Base-by-base conservation (phyloP, 1,139 yeast species). In the Yamadazyma conglobata region DNA sequence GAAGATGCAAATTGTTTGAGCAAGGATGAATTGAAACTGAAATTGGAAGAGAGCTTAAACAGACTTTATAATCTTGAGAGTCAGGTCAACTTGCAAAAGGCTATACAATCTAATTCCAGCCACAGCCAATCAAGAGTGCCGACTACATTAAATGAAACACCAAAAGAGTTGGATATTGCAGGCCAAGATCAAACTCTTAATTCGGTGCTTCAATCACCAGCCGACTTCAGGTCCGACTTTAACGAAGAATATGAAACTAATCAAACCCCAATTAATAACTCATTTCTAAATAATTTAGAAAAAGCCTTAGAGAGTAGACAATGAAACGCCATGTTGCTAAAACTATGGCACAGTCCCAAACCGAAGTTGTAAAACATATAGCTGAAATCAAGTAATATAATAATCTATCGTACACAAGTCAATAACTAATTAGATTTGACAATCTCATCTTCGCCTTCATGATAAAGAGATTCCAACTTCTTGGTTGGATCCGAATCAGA, bases 361-460 rank as follows among this genome's bases (percentile, higher is more conserved):
- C n/a, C n/a, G n/a, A n/a, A n/a, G n/a, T n/a, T n/a, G n/a, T n/a
- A n/a, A n/a, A n/a, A n/a, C n/a, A n/a, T n/a, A n/a, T n/a, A n/a
- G n/a, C n/a, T n/a, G n/a, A n/a, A n/a, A n/a, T n/a, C n/a, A n/a
- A n/a, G n/a, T n/a, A n/a, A n/a, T n/a, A n/a, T n/a, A n/a, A n/a
- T n/a, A n/a, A n/a, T n/a, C n/a, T n/a, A n/a, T n/a, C n/a, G n/a
- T n/a, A n/a, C n/a, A n/a, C n/a, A n/a, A n/a, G n/a, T n/a, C n/a
- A n/a, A n/a, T n/a, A n/a, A n/a, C n/a, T n/a, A n/a, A n/a, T n/a
- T n/a, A n/a, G n/a, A 7, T 17, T 17, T 30, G n/a, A n/a, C n/a
- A n/a, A 30, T 33, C 40, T 69, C 64, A 9, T 77, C 79, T 49
- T 75, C 81, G n/a, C 74, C 79, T 46, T 75, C 80, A 47, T 75